These are phyloP conservation scores for Podaxis rugospora DNA, from an alignment of 768 basidiomycete species.

Conservation along the genomic window DNA sequence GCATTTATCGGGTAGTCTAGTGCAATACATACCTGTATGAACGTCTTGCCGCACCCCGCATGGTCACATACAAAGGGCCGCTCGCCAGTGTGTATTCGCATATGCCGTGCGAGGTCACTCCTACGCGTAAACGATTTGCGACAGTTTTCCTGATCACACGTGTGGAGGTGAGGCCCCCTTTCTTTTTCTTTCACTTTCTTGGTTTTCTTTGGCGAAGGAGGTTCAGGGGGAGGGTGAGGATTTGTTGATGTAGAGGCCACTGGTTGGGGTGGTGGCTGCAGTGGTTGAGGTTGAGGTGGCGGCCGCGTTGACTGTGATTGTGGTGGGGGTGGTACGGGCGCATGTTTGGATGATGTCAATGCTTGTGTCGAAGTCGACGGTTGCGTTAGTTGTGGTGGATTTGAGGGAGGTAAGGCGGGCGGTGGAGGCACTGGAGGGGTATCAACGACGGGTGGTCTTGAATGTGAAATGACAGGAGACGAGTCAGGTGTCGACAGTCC, in stretches of 20 bases:
- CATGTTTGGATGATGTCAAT: slow-evolving; percentile 32
- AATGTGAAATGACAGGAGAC: slow-evolving; percentile 45
- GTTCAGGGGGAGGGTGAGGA: slow-evolving; percentile 22
- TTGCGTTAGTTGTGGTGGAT: background rate
- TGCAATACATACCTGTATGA: slow-evolving; percentile 68
- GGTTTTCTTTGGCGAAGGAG: slow-evolving; percentile 25
- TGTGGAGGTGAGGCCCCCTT: slow-evolving; percentile 45
- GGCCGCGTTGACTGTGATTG: slow-evolving; percentile 14
- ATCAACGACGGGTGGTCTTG: slow-evolving; percentile 25
- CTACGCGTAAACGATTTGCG: slow-evolving; percentile 78
- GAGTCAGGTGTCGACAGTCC: slow-evolving; percentile 42
- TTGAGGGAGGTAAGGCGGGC: slow-evolving; percentile 16
- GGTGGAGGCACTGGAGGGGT: slow-evolving; percentile 16
- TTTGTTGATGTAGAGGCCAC: slow-evolving; percentile 49
- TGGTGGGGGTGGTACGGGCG: slow-evolving; percentile 24
- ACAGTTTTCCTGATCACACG: slow-evolving; percentile 70
- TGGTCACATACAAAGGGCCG: slow-evolving; percentile 76
- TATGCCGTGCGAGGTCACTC: slow-evolving; percentile 82
- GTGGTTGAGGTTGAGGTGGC: slow-evolving; percentile 22
- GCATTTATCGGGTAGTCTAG: background rate
- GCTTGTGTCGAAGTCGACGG: slow-evolving; percentile 13
- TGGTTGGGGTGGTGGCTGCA: slow-evolving; percentile 28
- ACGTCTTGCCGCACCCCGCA: slow-evolving; percentile 79
- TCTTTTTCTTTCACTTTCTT: slow-evolving; percentile 43
- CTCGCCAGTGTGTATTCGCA: slow-evolving; percentile 89